Percentiles rank a stretch among this genome's conserved stretches.
Evolutionary conservation across 306 rosid species (phyloP).

Genomic region (barrel medic (Medicago truncatula)): DNA sequence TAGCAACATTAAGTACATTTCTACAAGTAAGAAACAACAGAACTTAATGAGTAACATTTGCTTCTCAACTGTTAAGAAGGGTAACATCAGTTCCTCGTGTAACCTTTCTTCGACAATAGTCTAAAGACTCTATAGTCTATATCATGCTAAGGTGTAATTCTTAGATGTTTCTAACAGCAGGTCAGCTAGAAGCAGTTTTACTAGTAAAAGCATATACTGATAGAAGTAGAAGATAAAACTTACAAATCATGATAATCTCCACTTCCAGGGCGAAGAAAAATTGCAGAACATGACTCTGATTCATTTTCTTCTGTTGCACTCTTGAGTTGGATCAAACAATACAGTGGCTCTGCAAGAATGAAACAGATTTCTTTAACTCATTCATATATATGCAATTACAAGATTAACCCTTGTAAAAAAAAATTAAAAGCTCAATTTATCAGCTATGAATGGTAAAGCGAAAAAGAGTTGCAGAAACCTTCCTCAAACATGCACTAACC

Average conservation of each 20-base stretch:
- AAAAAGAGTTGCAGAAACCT: slow-evolving; percentile 27
- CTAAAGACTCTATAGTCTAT: not conserved
- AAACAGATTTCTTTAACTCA: slow-evolving; percentile 25
- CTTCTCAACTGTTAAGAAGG: slow-evolving; percentile 18
- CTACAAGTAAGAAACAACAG: slow-evolving; percentile 28
- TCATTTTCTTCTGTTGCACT: slow-evolving; percentile 77
- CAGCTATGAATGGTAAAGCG: slow-evolving; percentile 21
- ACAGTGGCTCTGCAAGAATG: slow-evolving; percentile 71
- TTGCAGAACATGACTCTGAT: slow-evolving; percentile 62
- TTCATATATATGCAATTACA: slow-evolving; percentile 23
- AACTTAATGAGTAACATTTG: slow-evolving; percentile 17
- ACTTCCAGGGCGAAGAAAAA: slow-evolving; percentile 72
- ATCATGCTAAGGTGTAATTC: slow-evolving; percentile 26
- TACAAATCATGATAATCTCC: slow-evolving; percentile 92
- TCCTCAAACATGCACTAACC: slow-evolving; percentile 58
- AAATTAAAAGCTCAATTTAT: slow-evolving; percentile 18
- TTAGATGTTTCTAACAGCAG: slow-evolving; percentile 31
- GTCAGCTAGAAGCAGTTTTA: slow-evolving; percentile 29
- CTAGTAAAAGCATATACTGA: slow-evolving; percentile 1
- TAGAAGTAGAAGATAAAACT: slow-evolving; percentile 45
- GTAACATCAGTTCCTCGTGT: not conserved
- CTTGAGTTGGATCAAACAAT: slow-evolving; percentile 79
- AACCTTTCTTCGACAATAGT: slow-evolving; percentile 20
- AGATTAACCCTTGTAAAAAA: slow-evolving; percentile 4
- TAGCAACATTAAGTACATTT: not conserved